Base-by-base conservation (phyloP, 129 eudicot species). In the Chrysanthemum lavandulifolium region DNA sequence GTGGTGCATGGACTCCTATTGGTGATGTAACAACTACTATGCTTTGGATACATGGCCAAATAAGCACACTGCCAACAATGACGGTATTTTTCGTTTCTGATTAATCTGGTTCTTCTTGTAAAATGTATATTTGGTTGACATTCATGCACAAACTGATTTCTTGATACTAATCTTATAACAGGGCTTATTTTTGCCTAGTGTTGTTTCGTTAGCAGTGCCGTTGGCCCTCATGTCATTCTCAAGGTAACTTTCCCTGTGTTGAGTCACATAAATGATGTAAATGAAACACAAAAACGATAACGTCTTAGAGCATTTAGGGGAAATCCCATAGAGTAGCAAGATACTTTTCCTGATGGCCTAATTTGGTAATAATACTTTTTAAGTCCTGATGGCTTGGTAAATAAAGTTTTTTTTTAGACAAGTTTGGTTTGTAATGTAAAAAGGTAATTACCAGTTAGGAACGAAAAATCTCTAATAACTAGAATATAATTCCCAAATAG, bases 21-120 rank as follows among this genome's bases (percentile, higher is more conserved):
- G 98, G 98, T 76, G 98, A 94, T 80, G 98, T 94, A 72, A 94
- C 98, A 11, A 94, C 98, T 40, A 94, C 98, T 68, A 94, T 94
- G 98, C 93, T 94, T 54, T 94, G 98, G 98, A 94, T 94, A 78
- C 98, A 94, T 74, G 98, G 98, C 79, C 98, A 94, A 85, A 86
- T 94, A 76, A 74, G 96, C 69, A 94, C 98, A 36, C 56, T 90
- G 83, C 96, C 73, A 75, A 94, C 98, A 63, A 90, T 94, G 93
- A 83, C 87, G 92, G 98, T 93, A 40, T 72, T 78, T 14, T 40
- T 16, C 81, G 79, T 45, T 54, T 69, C 0, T 65, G 57, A n/a
- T 31, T 47, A 13, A 62, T 13, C 16, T 56, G 6, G 1, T 23
- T 19, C 21, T 19, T 19, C 0, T 19, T 19, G 21, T 19, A 19